A percentile compares a stretch with the other conserved stretches of the same genome.
These are phyloP conservation scores for Byssothecium circinans DNA, from an alignment of 2,329 filamentous ascomycete species.

Conservation along the genomic window DNA sequence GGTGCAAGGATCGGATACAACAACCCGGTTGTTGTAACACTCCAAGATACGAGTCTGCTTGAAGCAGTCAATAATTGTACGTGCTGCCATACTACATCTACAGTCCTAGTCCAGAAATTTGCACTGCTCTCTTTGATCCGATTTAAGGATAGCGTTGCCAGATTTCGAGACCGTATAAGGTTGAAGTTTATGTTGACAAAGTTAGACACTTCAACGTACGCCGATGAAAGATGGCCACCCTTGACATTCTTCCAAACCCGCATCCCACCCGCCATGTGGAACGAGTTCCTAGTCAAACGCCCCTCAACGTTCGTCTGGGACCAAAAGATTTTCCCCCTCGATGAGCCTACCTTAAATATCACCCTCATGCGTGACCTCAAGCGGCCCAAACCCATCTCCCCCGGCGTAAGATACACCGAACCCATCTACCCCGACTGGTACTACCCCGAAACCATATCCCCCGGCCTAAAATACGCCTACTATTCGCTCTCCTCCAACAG, in stretches of 20 bases:
- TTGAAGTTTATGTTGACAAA: neutral
- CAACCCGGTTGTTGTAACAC: constrained; percentile 15
- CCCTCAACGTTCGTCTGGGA: constrained; percentile 3
- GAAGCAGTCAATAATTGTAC: constrained; percentile 19
- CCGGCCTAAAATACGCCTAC: constrained; percentile 1
- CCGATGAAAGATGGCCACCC: neutral
- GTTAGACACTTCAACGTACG: neutral
- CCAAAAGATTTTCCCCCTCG: constrained; percentile 5
- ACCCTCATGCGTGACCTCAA: constrained; percentile 2
- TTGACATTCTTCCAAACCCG: neutral
- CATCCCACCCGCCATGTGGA: neutral
- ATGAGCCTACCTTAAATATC: constrained; percentile 21
- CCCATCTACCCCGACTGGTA: neutral
- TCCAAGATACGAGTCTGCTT: constrained; percentile 11
- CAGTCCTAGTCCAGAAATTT: too few relatives aligned
- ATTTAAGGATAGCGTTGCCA: too few relatives aligned
- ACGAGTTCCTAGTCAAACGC: neutral
- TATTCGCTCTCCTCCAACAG: constrained; percentile 8
- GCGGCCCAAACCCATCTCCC: neutral
- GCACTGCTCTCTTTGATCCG: too few relatives aligned
- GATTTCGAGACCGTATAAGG: neutral
- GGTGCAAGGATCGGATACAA: constrained; percentile 18
- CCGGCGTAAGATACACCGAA: neutral
- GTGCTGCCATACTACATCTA: neutral
- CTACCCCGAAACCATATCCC: constrained; percentile 1